These are phyloP conservation scores for Pseudonectria buxi DNA, from an alignment of 2,329 filamentous ascomycete genomes.

Conservation along the genomic window DNA sequence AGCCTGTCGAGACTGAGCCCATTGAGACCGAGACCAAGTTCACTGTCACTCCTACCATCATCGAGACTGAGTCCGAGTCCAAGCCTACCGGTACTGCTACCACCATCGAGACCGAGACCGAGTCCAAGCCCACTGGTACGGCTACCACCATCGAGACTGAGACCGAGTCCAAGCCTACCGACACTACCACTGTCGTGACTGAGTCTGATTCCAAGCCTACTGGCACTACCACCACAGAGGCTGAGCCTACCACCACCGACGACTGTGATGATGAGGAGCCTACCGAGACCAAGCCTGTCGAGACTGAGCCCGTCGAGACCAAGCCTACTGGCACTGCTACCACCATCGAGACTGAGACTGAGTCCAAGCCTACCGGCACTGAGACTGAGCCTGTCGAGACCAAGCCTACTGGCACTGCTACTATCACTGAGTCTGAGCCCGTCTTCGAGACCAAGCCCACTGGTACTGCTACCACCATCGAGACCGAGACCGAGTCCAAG, in stretches of 20 bases:
- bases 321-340: no score
- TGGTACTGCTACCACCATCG: not conserved
- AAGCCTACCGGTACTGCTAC: not conserved
- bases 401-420: not conserved
- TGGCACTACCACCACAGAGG: no score
- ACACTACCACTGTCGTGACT: conserved; percentile 4
- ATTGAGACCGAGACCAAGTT: not conserved
- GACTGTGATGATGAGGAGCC: no score
- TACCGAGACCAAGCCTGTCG: no score
- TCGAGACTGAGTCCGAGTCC: not conserved
- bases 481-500: no score
- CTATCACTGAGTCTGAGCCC: no score
- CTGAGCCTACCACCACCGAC: no score
- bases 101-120: not conserved
- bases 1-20: not conserved
- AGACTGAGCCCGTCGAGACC: no score
- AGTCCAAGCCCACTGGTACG: conserved; percentile 1
- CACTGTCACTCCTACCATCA: conserved; percentile 1
- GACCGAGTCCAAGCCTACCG: conserved; percentile 4
- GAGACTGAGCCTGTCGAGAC: no score
- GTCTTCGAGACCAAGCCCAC: no score
- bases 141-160: conserved; percentile 3
- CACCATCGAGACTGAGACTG: no score
- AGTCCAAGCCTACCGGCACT: no score
- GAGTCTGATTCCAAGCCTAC: conserved; percentile 1